A percentile compares a stretch with the other conserved stretches of the same genome.
These are phyloP conservation scores for Fusarium acutatum DNA, from an alignment of 2,329 filamentous ascomycete genomes.

Conservation along the genomic window DNA sequence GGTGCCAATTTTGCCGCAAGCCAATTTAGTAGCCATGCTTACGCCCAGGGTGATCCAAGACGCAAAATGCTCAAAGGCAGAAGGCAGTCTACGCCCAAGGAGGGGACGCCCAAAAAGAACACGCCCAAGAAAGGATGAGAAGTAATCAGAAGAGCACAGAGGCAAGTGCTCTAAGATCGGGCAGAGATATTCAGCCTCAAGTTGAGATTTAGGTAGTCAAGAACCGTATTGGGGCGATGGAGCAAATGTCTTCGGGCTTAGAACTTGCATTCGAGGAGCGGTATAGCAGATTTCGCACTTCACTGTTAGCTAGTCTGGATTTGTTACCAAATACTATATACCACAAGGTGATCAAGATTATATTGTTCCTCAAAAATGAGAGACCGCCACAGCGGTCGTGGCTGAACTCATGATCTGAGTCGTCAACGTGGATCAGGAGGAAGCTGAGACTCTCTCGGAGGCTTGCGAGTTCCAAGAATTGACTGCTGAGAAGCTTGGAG, in stretches of 20 bases:
- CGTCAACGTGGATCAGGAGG: neutral
- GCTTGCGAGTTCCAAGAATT: neutral
- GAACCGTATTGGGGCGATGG: neutral
- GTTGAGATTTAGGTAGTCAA: neutral
- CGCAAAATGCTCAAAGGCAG: accelerated
- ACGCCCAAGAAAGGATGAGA: neutral
- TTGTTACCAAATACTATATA: neutral
- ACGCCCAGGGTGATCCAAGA: accelerated
- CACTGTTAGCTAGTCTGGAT: neutral
- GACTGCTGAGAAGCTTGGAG: neutral
- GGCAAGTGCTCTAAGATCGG: accelerated
- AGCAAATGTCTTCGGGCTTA: neutral
- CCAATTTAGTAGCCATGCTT: accelerated
- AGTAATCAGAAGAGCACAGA: neutral
- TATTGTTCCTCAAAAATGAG: neutral
- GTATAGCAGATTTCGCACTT: neutral
- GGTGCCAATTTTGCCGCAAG: accelerated
- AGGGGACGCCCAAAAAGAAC: neutral
- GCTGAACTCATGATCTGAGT: neutral
- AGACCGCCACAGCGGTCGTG: neutral
- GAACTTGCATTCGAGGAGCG: neutral
- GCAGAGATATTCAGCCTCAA: neutral
- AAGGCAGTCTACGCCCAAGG: accelerated
- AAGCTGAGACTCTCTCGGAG: neutral
- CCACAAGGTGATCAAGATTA: neutral